A percentile compares a stretch with the other conserved stretches of the same genome.
Conservation (phyloP, 805 yeast genomes). For the Suhomyces xylopsoci region DNA sequence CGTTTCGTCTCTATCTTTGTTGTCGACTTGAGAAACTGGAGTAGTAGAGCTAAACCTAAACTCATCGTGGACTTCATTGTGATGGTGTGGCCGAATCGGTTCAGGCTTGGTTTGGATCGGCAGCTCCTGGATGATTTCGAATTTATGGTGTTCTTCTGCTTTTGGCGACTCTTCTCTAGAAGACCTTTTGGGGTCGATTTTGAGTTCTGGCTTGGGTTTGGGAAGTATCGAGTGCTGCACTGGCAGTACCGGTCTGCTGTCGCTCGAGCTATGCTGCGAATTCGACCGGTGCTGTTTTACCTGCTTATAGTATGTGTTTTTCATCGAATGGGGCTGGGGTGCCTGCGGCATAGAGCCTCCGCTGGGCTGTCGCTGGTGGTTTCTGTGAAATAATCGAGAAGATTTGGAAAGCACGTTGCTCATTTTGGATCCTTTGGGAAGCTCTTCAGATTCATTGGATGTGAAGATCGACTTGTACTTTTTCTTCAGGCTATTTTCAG, state of each 20-base stretch:
- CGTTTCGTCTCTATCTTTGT: neutral
- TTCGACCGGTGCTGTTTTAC: conserved; percentile 32
- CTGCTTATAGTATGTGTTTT: conserved; percentile 31
- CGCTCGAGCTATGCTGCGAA: conserved; percentile 11
- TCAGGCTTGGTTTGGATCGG: neutral
- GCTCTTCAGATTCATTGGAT: neutral
- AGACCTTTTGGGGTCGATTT: neutral
- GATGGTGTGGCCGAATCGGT: neutral
- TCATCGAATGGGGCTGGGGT: conserved; percentile 14
- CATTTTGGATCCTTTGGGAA: conserved; percentile 11
- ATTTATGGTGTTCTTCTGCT: neutral
- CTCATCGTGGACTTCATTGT: neutral
- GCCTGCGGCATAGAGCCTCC: conserved; percentile 3
- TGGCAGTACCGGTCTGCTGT: conserved; percentile 24
- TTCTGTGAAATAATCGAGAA: conserved; percentile 25
- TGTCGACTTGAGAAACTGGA: neutral
- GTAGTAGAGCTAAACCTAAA: neutral
- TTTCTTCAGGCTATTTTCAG: neutral
- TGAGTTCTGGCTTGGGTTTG: neutral
- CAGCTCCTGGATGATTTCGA: neutral
- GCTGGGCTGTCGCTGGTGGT: conserved; percentile 10
- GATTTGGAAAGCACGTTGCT: conserved; percentile 26
- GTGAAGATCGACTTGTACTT: neutral
- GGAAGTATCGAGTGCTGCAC: conserved; percentile 2
- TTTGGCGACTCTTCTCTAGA: neutral